A percentile compares a stretch with the other conserved stretches of the same genome.
Evolutionary conservation across 2,329 filamentous ascomycete species (phyloP).

Genomic region (Dactylonectria estremocensis): DNA sequence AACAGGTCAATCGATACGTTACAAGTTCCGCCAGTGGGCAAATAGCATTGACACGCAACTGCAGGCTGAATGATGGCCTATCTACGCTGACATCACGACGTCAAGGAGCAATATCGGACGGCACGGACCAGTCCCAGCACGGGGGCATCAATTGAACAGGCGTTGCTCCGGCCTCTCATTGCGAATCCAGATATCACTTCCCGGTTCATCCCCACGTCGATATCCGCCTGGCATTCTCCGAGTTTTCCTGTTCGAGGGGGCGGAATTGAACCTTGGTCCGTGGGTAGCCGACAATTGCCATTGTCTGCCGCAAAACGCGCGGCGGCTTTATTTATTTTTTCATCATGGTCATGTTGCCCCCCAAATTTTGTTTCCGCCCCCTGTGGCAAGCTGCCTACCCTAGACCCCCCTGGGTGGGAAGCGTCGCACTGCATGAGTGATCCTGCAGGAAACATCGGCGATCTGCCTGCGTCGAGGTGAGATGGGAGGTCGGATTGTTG

Average conservation of each 20-base stretch:
- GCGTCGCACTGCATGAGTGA: conserved; percentile 3
- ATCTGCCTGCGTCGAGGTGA: neutral
- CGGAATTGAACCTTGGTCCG: conserved; percentile 42
- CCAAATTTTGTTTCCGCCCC: neutral
- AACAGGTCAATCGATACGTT: neutral
- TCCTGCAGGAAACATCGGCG: neutral
- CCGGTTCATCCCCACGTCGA: neutral
- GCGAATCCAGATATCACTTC: neutral
- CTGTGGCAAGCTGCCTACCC: conserved; percentile 2
- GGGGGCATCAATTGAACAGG: conserved; percentile 4
- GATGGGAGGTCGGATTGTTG: conserved; percentile 8
- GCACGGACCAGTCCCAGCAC: neutral
- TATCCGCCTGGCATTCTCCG: conserved; percentile 1
- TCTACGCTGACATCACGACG: neutral
- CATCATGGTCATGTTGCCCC: conserved; percentile 14
- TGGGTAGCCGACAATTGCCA: conserved; percentile 47
- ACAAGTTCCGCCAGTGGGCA: neutral
- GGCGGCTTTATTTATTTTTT: conserved; percentile 20
- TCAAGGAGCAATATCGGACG: neutral
- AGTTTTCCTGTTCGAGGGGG: conserved; percentile 9
- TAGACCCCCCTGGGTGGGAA: conserved; percentile 5
- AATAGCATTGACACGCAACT: neutral
- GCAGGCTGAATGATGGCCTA: neutral
- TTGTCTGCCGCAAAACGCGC: conserved; percentile 33
- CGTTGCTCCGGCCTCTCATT: neutral